Conservation (phyloP, 2,329 filamentous ascomycete genomes). For the Fusarium domesticum region DNA sequence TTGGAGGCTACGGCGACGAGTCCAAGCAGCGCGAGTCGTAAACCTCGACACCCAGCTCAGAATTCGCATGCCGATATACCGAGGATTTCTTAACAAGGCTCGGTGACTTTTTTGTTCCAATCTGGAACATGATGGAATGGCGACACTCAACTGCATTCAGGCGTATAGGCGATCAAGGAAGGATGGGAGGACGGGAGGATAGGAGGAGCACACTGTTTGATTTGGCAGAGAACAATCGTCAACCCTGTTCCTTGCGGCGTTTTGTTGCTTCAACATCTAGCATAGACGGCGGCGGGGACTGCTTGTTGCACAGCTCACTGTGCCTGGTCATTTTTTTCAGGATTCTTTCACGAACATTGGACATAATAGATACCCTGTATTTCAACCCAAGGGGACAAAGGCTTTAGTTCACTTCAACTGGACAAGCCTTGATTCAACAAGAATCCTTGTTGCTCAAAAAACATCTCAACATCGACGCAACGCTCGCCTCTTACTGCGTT, state of each 20-base stretch:
- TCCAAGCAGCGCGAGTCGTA: constrained; percentile 37
- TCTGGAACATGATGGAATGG: constrained; percentile 11
- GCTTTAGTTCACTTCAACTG: constrained; percentile 31
- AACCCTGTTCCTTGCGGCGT: constrained; percentile 32
- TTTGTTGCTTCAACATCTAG: constrained; percentile 29
- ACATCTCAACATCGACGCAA: not conserved
- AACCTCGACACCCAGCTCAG: not conserved
- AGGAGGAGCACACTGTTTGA: no score
- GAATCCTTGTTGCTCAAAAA: not conserved
- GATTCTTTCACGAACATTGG: constrained; percentile 9
- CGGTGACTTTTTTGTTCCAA: constrained; percentile 7
- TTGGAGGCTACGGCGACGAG: constrained; percentile 59
- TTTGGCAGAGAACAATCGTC: constrained; percentile 30
- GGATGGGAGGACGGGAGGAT: constrained; percentile 14
- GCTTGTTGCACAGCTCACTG: no score
- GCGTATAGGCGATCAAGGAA: constrained; percentile 10
- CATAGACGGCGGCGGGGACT: constrained; percentile 13
- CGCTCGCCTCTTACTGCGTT: constrained; percentile 5
- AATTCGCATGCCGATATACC: not conserved
- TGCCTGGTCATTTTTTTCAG: constrained; percentile 7
- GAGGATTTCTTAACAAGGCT: constrained; percentile 25
- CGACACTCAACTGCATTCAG: constrained; percentile 35
- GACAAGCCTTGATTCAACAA: constrained; percentile 21
- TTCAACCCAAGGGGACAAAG: constrained; percentile 32
- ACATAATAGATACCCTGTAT: constrained; percentile 35